A percentile compares a stretch with the other conserved stretches of the same genome.
phyloP scores from a whole-genome alignment of 441 rosid genomes.

The Gossypium lobatum region DNA sequence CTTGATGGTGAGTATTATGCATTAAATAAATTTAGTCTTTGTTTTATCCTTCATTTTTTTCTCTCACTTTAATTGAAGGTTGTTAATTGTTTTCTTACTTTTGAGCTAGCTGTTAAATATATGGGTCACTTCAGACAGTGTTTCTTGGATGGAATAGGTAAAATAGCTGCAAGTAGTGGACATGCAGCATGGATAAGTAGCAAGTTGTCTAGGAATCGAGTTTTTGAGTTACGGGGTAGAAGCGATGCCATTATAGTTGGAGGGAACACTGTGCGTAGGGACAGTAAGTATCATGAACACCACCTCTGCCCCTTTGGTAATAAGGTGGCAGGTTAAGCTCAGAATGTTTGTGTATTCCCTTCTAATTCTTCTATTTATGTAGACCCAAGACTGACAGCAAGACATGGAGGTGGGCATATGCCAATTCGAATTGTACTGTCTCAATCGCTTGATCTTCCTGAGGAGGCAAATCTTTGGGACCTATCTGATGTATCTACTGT shows the following conservation, averaged over 20 bases:
- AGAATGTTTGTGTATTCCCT: background rate
- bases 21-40: background rate
- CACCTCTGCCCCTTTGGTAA: background rate
- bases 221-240: slow-evolving; percentile 75
- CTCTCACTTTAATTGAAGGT: background rate
- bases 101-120: background rate
- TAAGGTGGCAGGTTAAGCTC: background rate
- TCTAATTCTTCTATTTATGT: slow-evolving; percentile 12
- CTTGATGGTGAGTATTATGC: slow-evolving; percentile 64
- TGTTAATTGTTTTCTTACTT: background rate
- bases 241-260: slow-evolving; percentile 89
- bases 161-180: slow-evolving; percentile 85
- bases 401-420: slow-evolving; percentile 82
- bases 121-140: slow-evolving; percentile 4
- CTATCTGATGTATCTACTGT: slow-evolving; percentile 70
- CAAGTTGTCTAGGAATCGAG: slow-evolving; percentile 66
- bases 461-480: slow-evolving; percentile 88
- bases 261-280: slow-evolving; percentile 82
- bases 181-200: slow-evolving; percentile 97
- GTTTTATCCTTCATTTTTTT: background rate
- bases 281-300: slow-evolving; percentile 41
- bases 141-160: slow-evolving; percentile 43
- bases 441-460: slow-evolving; percentile 80
- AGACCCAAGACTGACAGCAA: slow-evolving; percentile 84
- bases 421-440: slow-evolving; percentile 77